Evolutionary conservation across 768 basidiomycete genomes (phyloP).

Genomic region (Pleurotus sapidus): DNA sequence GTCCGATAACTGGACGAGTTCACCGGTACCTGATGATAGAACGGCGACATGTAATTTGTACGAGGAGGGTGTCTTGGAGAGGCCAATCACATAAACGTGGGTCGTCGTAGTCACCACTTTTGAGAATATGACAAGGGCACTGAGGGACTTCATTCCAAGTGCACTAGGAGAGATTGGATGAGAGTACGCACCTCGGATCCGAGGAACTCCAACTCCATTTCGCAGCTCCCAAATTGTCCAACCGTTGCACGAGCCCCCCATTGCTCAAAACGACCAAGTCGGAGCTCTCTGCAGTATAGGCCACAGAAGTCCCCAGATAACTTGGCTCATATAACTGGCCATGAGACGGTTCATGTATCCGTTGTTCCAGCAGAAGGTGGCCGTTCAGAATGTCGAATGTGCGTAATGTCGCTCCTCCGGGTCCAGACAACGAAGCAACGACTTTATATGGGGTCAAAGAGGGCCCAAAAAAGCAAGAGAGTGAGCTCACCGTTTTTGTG

Average conservation of each 20-base stretch:
- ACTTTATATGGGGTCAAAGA: conserved; percentile 33
- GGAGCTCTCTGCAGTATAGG: conserved; percentile 19
- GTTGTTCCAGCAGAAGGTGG: conserved; percentile 60
- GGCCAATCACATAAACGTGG: conserved; percentile 56
- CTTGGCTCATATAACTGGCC: conserved; percentile 50
- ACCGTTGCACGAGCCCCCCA: conserved; percentile 51
- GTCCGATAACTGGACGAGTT: conserved; percentile 42
- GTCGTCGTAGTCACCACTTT: conserved; percentile 51
- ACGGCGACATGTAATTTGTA: conserved; percentile 69
- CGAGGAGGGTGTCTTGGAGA: conserved; percentile 45
- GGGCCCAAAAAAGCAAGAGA: conserved; percentile 1
- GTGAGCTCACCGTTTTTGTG: conserved; percentile 51
- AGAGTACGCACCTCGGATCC: conserved; percentile 56
- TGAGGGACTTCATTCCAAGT: conserved; percentile 20
- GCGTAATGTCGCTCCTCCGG: conserved; percentile 66
- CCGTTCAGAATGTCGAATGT: conserved; percentile 66
- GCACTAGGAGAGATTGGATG: too few species aligned
- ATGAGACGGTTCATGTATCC: conserved; percentile 44
- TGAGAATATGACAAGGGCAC: conserved; percentile 63
- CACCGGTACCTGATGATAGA: conserved; percentile 53
- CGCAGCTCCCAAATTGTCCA: conserved; percentile 52
- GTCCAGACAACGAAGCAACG: conserved; percentile 73
- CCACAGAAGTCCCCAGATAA: conserved; percentile 53
- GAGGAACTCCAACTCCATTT: conserved; percentile 73
- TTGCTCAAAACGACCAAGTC: conserved; percentile 56